Evolutionary conservation across 1,139 yeast species (phyloP).

Genomic region (Saccharomyces uvarum): DNA sequence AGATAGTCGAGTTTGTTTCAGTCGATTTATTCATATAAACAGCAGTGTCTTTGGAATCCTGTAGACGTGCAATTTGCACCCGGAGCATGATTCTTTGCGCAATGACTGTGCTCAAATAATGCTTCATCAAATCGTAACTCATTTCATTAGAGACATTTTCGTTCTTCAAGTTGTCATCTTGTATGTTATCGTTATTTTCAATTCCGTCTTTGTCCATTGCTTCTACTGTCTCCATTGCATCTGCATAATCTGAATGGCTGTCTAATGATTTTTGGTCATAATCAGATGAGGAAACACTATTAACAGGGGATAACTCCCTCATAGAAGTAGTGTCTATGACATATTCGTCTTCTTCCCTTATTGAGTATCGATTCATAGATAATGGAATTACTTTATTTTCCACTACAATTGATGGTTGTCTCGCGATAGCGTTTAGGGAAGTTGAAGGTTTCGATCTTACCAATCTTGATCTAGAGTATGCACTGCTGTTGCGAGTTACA

Average conservation of each 20-base stretch:
- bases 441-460: constrained; percentile 25
- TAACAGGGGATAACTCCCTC: background rate
- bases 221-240: constrained; percentile 1
- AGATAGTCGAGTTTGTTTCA: constrained; percentile 7
- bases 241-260: background rate
- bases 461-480: constrained; percentile 8
- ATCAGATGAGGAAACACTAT: background rate
- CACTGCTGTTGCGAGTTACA: constrained; percentile 2
- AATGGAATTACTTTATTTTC: constrained; percentile 31
- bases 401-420: constrained; percentile 32
- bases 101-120: constrained; percentile 23
- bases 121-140: constrained; percentile 10
- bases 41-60: constrained; percentile 7
- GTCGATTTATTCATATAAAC: background rate
- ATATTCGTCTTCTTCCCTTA: constrained; percentile 24
- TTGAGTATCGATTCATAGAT: constrained; percentile 24
- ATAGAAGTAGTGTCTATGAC: constrained; percentile 14
- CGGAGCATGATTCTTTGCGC: constrained; percentile 24
- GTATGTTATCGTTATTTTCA: background rate
- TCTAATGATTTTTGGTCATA: background rate
- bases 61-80: constrained; percentile 22
- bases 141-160: constrained; percentile 7
- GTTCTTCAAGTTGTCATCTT: background rate
- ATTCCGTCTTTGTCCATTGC: background rate
- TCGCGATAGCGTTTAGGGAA: constrained; percentile 24